Percentiles rank a stretch among this genome's conserved stretches.
These are phyloP conservation scores for Lasiodiplodia citricola DNA, from an alignment of 2,329 filamentous ascomycete species.

Conservation along the genomic window DNA sequence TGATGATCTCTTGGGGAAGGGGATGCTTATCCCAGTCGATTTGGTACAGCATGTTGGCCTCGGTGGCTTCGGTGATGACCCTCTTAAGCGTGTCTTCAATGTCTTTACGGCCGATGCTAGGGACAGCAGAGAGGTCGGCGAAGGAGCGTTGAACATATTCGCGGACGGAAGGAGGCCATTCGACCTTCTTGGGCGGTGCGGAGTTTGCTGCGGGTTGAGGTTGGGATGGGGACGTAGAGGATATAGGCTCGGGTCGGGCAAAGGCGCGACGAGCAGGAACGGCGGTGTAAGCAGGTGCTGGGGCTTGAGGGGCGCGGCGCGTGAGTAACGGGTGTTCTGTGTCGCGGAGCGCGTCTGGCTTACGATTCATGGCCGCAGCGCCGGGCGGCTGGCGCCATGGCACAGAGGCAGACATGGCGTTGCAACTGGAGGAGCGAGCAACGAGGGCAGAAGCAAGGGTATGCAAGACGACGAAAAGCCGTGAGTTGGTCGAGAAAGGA, in stretches of 20 bases:
- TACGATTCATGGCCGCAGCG: conserved; percentile 23
- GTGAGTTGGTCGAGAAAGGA: background rate
- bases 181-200: conserved; percentile 62
- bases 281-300: conserved; percentile 30
- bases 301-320: conserved; percentile 1
- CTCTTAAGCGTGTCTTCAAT: conserved; percentile 85
- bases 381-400: conserved; percentile 25
- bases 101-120: conserved; percentile 60
- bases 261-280: conserved; percentile 52
- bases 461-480: background rate
- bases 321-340: background rate
- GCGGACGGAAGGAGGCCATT: conserved; percentile 83
- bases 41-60: conserved; percentile 70
- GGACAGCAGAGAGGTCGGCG: conserved; percentile 66
- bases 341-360: conserved; percentile 8
- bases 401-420: conserved; percentile 24
- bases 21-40: conserved; percentile 85
- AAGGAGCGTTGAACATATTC: conserved; percentile 91
- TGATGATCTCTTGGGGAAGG: conserved; percentile 83
- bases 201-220: conserved; percentile 31
- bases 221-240: conserved; percentile 33
- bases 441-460: conserved; percentile 22
- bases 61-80: conserved; percentile 82
- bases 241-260: conserved; percentile 31
- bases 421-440: background rate